phyloP scores from a whole-genome alignment of 1,284 basidiomycete species.

The Xerocomus tenax region DNA sequence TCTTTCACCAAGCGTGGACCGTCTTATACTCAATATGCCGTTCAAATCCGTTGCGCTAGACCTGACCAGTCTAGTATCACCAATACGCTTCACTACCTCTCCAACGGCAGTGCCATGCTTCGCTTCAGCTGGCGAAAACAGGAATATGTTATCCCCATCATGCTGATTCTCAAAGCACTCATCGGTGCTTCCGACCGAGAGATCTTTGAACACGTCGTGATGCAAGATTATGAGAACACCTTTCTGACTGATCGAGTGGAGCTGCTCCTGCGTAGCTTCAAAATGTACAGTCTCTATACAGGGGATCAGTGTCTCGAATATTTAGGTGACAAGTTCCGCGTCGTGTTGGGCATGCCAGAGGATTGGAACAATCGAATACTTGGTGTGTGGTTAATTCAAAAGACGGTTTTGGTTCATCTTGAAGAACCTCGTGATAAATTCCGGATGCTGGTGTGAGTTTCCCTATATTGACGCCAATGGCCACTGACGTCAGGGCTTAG shows the following conservation, averaged over 20 bases:
- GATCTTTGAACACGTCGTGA: constrained; percentile 95
- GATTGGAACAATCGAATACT: constrained; percentile 85
- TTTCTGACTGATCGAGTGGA: constrained; percentile 98
- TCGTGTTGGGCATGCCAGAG: constrained; percentile 86
- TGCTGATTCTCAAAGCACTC: constrained; percentile 93
- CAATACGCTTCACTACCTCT: constrained; percentile 94
- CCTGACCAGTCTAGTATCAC: constrained; percentile 88
- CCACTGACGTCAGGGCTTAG: constrained; percentile 30
- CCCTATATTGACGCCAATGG: background rate
- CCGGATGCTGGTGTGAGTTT: constrained; percentile 76
- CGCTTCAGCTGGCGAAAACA: constrained; percentile 97
- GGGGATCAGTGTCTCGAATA: constrained; percentile 93
- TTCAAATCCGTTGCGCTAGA: constrained; percentile 91
- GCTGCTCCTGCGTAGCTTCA: constrained; percentile 94
- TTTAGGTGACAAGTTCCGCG: constrained; percentile 95
- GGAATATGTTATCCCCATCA: constrained; percentile 97
- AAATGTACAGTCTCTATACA: constrained; percentile 82
- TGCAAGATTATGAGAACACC: constrained; percentile 95
- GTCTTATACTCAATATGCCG: constrained; percentile 89
- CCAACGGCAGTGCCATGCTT: constrained; percentile 91
- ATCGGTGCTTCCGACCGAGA: constrained; percentile 94
- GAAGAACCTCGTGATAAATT: constrained; percentile 91
- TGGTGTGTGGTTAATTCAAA: constrained; percentile 79
- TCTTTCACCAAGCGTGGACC: constrained; percentile 89
- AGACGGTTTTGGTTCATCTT: constrained; percentile 87